phyloP scores from a whole-genome alignment of 2,329 filamentous ascomycete genomes.

The Cladosporium colombiae region DNA sequence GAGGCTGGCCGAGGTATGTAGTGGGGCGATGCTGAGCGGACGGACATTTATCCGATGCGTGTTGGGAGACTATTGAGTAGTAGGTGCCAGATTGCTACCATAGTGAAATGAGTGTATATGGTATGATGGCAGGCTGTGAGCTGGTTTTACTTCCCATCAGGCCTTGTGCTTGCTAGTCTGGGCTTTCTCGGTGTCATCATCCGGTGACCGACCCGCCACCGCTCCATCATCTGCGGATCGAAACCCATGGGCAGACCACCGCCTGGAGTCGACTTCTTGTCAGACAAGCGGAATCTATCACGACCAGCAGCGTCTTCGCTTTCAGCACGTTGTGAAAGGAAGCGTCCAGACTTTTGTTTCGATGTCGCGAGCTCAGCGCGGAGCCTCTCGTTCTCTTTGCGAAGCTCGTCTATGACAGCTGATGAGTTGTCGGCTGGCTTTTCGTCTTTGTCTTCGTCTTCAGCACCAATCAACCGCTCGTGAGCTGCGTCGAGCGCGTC shows the following conservation, averaged over 20 bases:
- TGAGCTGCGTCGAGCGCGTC: constrained; percentile 15
- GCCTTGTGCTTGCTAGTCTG: neutral
- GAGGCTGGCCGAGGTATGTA: neutral
- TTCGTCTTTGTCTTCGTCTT: constrained; percentile 4
- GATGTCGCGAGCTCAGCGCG: constrained; percentile 9
- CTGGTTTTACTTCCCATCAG: neutral
- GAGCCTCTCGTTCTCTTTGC: neutral
- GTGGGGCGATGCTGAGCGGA: neutral
- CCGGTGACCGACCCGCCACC: constrained; percentile 11
- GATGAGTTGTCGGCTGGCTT: neutral
- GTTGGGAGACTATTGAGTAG: neutral
- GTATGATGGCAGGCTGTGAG: neutral
- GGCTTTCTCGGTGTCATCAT: constrained; percentile 14
- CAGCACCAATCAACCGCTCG: neutral
- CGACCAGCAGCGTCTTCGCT: neutral
- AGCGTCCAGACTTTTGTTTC: constrained; percentile 5
- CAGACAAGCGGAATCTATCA: constrained; percentile 14
- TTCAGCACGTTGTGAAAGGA: constrained; percentile 5
- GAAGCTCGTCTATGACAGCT: constrained; percentile 6
- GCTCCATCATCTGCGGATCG: constrained; percentile 14
- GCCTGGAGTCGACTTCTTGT: neutral
- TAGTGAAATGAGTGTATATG: too few relatives aligned
- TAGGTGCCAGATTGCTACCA: neutral
- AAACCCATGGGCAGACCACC: constrained; percentile 7
- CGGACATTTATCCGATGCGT: neutral